Conservation (phyloP, 225 moss, liverwort and hornwort species). For the Bryoerythrophyllum caledonicum region DNA sequence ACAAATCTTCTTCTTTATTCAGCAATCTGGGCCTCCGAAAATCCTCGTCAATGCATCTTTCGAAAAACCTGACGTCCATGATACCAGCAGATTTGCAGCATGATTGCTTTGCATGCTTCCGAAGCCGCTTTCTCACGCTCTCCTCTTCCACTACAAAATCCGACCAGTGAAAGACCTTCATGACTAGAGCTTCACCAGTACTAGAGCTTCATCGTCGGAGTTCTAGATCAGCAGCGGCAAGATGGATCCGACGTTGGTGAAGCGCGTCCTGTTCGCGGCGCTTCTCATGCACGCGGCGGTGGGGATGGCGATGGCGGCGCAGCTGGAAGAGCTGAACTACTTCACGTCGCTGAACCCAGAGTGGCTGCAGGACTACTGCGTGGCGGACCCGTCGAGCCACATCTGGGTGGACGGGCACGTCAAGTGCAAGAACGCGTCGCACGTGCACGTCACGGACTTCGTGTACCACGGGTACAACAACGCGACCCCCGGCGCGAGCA, state of each 20-base stretch:
- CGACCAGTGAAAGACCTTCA: background rate
- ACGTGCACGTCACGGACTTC: conserved; percentile 15
- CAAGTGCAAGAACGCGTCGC: conserved; percentile 20
- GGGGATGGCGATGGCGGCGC: background rate
- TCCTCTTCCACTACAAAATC: background rate
- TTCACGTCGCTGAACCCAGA: background rate
- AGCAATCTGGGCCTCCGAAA: background rate
- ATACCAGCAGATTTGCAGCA: background rate
- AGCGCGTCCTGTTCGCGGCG: background rate
- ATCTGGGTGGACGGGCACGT: conserved; percentile 20
- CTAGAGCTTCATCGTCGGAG: no score
- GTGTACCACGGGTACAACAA: conserved; percentile 20
- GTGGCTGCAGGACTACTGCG: conserved; percentile 31
- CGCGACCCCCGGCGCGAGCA: conserved; percentile 18
- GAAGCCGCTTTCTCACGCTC: background rate
- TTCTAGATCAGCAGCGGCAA: background rate
- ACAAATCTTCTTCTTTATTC: background rate
- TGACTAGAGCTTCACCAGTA: no score
- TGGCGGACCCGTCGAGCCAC: conserved; percentile 26
- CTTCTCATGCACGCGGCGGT: background rate
- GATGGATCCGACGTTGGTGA: background rate
- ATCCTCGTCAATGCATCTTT: background rate
- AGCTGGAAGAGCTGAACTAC: background rate
- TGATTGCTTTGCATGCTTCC: background rate
- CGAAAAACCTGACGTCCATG: background rate